Conservation (phyloP, 2,329 filamentous ascomycete genomes). For the Botryosphaeria dothidea region DNA sequence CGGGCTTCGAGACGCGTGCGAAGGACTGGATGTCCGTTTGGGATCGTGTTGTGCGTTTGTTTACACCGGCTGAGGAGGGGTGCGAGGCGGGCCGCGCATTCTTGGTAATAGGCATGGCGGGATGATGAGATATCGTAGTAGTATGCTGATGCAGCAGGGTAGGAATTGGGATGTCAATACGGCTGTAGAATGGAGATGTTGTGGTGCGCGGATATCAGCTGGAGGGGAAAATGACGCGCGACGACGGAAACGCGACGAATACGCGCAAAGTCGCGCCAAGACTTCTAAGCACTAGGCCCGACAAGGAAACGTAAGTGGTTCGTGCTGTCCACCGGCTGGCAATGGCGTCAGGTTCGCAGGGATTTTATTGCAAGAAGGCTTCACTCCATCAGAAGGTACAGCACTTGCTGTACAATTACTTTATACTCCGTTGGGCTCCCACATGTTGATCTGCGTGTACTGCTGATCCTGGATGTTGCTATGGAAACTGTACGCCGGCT, state of each 20-base stretch:
- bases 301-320: constrained; percentile 11
- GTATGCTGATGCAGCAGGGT: not conserved
- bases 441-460: not conserved
- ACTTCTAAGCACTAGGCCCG: not conserved
- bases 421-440: not conserved
- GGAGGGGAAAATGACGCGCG: not conserved
- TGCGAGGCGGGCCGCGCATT: not conserved
- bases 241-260: not conserved
- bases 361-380: not conserved
- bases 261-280: constrained; percentile 18
- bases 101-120: constrained; percentile 9
- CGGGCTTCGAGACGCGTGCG: constrained; percentile 7
- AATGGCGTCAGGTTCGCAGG: not conserved
- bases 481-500: not conserved
- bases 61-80: constrained; percentile 5
- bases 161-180: constrained; percentile 13
- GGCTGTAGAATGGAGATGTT: not conserved
- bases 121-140: not conserved
- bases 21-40: constrained; percentile 18
- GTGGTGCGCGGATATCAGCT: not conserved
- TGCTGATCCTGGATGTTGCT: not conserved
- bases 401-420: not conserved
- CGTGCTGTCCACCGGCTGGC: not conserved
- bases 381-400: not conserved
- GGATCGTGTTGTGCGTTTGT: constrained; percentile 10